phyloP scores from a whole-genome alignment of 768 basidiomycete genomes.

The Grammothele lineata region DNA sequence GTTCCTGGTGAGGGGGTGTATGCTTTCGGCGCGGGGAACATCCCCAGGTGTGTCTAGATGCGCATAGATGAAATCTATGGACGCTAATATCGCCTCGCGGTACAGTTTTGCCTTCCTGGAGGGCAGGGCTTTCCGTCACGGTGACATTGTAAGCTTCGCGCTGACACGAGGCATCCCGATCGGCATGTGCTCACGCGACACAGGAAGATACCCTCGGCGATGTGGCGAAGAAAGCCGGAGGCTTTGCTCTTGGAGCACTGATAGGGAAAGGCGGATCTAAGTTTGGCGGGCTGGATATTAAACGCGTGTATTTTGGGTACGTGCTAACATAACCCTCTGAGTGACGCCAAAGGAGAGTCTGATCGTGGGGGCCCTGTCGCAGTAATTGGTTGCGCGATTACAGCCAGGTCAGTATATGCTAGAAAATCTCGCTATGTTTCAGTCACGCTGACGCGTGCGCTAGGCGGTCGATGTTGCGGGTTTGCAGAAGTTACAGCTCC shows the following conservation, averaged over 20 bases:
- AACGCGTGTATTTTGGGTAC: slow-evolving; percentile 79
- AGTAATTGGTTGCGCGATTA: slow-evolving; percentile 91
- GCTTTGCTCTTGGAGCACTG: slow-evolving; percentile 54
- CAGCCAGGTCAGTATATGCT: slow-evolving; percentile 47
- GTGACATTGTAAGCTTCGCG: slow-evolving; percentile 61
- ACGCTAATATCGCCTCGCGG: slow-evolving; percentile 28
- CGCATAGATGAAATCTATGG: slow-evolving; percentile 24
- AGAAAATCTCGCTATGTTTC: background rate
- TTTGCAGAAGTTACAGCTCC: slow-evolving; percentile 66
- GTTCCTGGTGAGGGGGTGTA: slow-evolving; percentile 54
- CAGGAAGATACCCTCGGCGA: slow-evolving; percentile 72
- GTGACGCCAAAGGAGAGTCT: background rate
- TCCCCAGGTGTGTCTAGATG: slow-evolving; percentile 41
- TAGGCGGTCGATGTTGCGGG: slow-evolving; percentile 81
- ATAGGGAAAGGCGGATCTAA: slow-evolving; percentile 56
- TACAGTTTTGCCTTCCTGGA: slow-evolving; percentile 79
- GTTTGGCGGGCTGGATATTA: slow-evolving; percentile 77
- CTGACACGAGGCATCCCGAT: slow-evolving; percentile 10
- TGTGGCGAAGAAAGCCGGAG: slow-evolving; percentile 51
- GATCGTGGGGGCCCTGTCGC: background rate
- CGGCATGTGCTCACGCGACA: background rate
- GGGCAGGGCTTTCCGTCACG: slow-evolving; percentile 81
- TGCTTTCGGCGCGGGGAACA: slow-evolving; percentile 84
- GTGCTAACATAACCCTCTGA: too few relatives aligned
- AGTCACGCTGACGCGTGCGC: background rate